Conservation (phyloP, 2,329 filamentous ascomycete genomes). For the Alternaria consortialis region DNA sequence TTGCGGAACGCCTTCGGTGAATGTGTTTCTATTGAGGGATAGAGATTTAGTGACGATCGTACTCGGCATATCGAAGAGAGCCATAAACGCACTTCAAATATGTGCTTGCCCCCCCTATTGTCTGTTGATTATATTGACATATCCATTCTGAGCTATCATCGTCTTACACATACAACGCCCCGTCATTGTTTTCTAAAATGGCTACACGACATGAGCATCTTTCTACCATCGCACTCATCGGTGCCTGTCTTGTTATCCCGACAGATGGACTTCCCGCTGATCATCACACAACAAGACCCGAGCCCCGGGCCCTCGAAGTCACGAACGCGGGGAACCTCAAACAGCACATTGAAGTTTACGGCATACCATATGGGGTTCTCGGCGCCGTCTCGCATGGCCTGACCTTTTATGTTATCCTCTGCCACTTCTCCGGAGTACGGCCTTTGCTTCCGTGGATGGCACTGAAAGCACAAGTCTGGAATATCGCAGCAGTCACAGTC, state of each 20-base stretch:
- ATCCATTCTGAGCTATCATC: background rate
- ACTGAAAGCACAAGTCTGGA: background rate
- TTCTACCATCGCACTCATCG: background rate
- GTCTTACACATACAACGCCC: background rate
- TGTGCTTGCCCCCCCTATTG: background rate
- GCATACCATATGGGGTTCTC: conserved; percentile 12
- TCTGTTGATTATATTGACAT: background rate
- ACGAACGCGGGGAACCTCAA: conserved; percentile 10
- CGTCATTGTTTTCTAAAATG: background rate
- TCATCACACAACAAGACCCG: background rate
- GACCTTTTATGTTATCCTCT: conserved; percentile 15
- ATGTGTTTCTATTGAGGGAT: background rate
- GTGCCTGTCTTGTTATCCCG: background rate
- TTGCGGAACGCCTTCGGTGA: background rate
- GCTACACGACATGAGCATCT: background rate
- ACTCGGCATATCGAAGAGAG: background rate
- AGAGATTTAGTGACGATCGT: background rate
- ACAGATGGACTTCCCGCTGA: background rate
- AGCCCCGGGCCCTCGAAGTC: conserved; percentile 3
- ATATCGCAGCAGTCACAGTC: background rate
- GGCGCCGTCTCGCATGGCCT: conserved; percentile 9
- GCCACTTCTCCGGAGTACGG: conserved; percentile 6
- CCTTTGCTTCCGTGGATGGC: conserved; percentile 8
- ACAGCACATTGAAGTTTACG: conserved; percentile 12
- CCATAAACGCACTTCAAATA: background rate